Conservation (phyloP, 2,329 filamentous ascomycete genomes). For the Cephalotrichum gorgonifer region DNA sequence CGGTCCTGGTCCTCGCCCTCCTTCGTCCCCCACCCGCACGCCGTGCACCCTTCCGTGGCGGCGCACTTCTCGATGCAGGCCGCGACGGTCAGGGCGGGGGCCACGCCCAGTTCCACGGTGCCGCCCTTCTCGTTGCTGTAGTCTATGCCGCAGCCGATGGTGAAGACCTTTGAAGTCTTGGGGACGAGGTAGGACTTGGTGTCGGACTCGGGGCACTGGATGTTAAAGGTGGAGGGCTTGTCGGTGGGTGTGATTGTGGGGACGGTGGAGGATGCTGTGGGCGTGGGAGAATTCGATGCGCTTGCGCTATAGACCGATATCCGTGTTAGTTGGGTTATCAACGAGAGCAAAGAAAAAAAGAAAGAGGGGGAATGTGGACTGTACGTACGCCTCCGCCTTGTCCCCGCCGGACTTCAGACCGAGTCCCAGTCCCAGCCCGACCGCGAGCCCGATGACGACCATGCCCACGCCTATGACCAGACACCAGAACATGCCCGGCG, state of each 20-base stretch:
- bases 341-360: not conserved
- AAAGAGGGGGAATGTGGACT: not conserved
- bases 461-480: slow-evolving; percentile 15
- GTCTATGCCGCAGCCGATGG: slow-evolving; percentile 36
- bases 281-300: not conserved
- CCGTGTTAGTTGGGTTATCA: too few species aligned
- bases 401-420: not conserved
- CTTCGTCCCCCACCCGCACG: slow-evolving; percentile 33
- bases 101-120: slow-evolving; percentile 24
- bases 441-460: slow-evolving; percentile 21
- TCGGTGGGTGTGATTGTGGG: slow-evolving; percentile 9
- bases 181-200: slow-evolving; percentile 31
- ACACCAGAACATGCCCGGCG: slow-evolving; percentile 23
- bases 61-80: slow-evolving; percentile 35
- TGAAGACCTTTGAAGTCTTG: slow-evolving; percentile 27
- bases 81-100: slow-evolving; percentile 26
- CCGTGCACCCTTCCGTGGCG: slow-evolving; percentile 26
- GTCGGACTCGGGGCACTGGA: slow-evolving; percentile 31
- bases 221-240: slow-evolving; percentile 13
- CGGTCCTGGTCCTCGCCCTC: slow-evolving; percentile 22
- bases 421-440: slow-evolving; percentile 25
- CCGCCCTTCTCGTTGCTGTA: slow-evolving; percentile 21
- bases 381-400: not conserved
- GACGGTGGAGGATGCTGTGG: not conserved
- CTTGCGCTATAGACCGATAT: too few species aligned